These are phyloP conservation scores for Gloeopeniophorella convolvens DNA, from an alignment of 768 basidiomycete species.

Conservation along the genomic window DNA sequence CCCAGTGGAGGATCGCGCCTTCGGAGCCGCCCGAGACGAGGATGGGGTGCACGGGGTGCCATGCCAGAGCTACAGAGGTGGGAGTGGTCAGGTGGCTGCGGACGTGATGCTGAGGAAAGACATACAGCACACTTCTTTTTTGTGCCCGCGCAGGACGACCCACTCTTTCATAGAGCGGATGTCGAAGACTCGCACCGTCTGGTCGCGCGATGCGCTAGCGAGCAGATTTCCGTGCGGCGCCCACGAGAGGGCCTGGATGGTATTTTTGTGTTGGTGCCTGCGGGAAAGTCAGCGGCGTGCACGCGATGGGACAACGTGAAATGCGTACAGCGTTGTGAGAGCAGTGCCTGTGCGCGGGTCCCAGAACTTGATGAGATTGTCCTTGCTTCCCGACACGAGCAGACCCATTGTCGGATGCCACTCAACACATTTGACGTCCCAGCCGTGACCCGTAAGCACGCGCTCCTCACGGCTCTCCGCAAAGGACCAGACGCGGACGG, in stretches of 20 bases:
- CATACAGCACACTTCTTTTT: constrained; percentile 96
- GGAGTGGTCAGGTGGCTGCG: not conserved
- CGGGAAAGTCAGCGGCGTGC: not conserved
- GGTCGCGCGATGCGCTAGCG: constrained; percentile 92
- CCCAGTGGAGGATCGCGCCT: constrained; percentile 93
- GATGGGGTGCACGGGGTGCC: constrained; percentile 93
- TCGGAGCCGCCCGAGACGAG: constrained; percentile 93
- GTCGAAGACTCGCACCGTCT: constrained; percentile 92
- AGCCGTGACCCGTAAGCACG: constrained; percentile 90
- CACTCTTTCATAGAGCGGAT: constrained; percentile 98
- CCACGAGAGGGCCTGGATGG: constrained; percentile 90
- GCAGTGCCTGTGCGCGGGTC: constrained; percentile 91
- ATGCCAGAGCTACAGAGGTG: constrained; percentile 62
- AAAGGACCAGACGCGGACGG: constrained; percentile 92
- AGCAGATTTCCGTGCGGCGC: constrained; percentile 91
- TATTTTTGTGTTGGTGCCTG: constrained; percentile 96
- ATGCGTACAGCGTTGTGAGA: constrained; percentile 78
- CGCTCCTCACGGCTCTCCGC: constrained; percentile 87
- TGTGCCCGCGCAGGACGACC: constrained; percentile 88
- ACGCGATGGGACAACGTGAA: not conserved
- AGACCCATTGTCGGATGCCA: constrained; percentile 99
- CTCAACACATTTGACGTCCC: constrained; percentile 98
- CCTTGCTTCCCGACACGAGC: constrained; percentile 92
- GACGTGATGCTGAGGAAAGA: constrained; percentile 9
- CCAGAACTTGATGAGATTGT: constrained; percentile 99